Conservation (phyloP, 768 basidiomycete genomes). For the Mycena maculata region DNA sequence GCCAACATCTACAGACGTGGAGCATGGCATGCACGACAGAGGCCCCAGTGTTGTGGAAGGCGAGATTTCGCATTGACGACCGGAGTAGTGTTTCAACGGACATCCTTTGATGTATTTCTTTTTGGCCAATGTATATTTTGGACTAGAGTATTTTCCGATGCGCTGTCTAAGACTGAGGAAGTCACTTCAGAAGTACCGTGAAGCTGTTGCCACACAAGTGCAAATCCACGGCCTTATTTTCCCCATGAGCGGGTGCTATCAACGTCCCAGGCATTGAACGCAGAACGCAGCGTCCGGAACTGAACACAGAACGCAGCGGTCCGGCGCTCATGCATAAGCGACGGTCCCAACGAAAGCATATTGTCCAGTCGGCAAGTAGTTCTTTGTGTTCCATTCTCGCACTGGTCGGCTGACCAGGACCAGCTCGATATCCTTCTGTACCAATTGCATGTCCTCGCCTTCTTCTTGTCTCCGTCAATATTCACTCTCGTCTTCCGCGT, state of each 20-base stretch:
- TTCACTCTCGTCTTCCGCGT: conserved; percentile 66
- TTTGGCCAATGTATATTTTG: neutral
- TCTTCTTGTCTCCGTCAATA: conserved; percentile 79
- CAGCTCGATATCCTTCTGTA: conserved; percentile 79
- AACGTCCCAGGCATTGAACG: neutral
- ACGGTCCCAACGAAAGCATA: conserved; percentile 73
- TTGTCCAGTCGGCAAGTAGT: conserved; percentile 70
- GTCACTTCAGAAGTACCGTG: no score
- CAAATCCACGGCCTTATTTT: neutral
- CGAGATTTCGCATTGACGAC: neutral
- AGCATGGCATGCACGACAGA: conserved; percentile 9
- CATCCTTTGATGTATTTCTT: neutral
- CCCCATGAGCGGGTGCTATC: neutral
- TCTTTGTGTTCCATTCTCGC: conserved; percentile 2
- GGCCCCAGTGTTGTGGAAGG: neutral
- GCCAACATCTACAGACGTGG: conserved; percentile 15
- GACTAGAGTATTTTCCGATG: no score
- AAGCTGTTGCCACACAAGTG: neutral
- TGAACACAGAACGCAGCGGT: no score
- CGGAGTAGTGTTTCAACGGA: neutral
- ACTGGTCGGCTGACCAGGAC: conserved; percentile 25
- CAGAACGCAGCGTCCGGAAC: no score
- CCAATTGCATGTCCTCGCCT: conserved; percentile 80
- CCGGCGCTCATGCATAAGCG: conserved; percentile 65
- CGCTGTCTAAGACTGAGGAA: no score